Evolutionary conservation across 768 basidiomycete genomes (phyloP).

Genomic region (Hirschioporus abietinus): DNA sequence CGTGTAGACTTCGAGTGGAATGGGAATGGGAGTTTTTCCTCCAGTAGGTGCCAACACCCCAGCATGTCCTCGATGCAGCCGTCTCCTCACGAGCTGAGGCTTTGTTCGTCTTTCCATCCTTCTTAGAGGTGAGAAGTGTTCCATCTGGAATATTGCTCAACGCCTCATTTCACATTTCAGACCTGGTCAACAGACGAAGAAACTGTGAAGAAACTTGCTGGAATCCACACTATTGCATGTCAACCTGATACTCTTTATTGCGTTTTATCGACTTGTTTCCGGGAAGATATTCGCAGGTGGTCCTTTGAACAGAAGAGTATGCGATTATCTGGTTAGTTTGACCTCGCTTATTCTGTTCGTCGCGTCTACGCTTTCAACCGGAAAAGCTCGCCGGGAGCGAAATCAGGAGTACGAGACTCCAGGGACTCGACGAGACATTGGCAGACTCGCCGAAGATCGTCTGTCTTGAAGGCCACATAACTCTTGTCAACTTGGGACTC

Average conservation of each 20-base stretch:
- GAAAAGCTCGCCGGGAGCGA: conserved; percentile 12
- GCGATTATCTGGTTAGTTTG: conserved; percentile 21
- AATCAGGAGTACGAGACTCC: conserved; percentile 20
- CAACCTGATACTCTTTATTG: neutral
- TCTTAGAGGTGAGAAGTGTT: conserved; percentile 24
- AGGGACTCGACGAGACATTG: conserved; percentile 26
- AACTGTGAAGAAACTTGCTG: conserved; percentile 18
- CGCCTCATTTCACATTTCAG: conserved; percentile 12
- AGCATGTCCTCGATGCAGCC: conserved; percentile 22
- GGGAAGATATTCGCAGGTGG: conserved; percentile 24
- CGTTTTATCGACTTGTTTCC: neutral
- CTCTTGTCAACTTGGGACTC: conserved; percentile 15
- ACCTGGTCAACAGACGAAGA: conserved; percentile 19
- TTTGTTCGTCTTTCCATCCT: conserved; percentile 25
- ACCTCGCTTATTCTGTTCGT: conserved; percentile 12
- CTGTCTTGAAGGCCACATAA: conserved; percentile 16
- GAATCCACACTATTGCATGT: conserved; percentile 20
- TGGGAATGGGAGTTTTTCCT: conserved; percentile 24
- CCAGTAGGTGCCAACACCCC: conserved; percentile 26
- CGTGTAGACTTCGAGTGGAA: conserved; percentile 20
- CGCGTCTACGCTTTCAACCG: conserved; percentile 29
- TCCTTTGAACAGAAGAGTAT: conserved; percentile 18
- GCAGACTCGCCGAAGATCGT: conserved; percentile 13
- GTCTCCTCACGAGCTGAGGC: conserved; percentile 18
- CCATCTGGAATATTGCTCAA: neutral